Base-by-base conservation (phyloP, 208 protist genomes). In the Phytomonas sp. region DNA sequence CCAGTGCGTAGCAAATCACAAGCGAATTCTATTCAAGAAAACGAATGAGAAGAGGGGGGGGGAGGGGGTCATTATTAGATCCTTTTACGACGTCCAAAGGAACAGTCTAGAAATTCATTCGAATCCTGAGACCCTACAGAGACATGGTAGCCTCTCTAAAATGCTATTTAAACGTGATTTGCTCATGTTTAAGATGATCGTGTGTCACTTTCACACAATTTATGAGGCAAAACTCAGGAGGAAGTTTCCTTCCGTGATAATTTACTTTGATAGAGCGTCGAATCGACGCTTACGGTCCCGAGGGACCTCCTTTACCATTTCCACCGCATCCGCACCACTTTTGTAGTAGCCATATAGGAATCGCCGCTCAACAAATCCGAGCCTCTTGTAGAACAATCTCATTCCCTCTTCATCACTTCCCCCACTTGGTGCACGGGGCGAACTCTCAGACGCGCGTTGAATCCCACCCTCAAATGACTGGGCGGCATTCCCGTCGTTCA, bases 251-350 rank as follows among this genome's bases (percentile, higher is more conserved):
- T n/a, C n/a, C n/a, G n/a, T n/a, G n/a, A n/a, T n/a, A n/a, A n/a
- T n/a, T n/a, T n/a, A n/a, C n/a, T n/a, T n/a, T n/a, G n/a, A n/a
- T n/a, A n/a, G n/a, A n/a, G n/a, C n/a, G n/a, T n/a, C n/a, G n/a
- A n/a, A n/a, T 66, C 26, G 32, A 51, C 20, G 15, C 62, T 66
- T 66, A 28, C 32, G 32, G 15, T 15, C 26, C 15, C 62, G 20
- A 15, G 17, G 17, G 26, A 66, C 62, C 20, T 66, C 20, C 62
- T 40, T 66, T 15, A 66, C 62, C 17, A 66, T 13, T 28, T 66
- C 62, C 17, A 66, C 17, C 62, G 62, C 62, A 28, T 66, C 62
- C 15, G 62, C 62, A 20, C 15, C 62, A 40, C 62, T 23, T 17
- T 23, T 28, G 23, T 66, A 66, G 62, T 66, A 66, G 32, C 32